Conservation (phyloP, 192 early-diverging fungal species). For the Coemansia sp. region DNA sequence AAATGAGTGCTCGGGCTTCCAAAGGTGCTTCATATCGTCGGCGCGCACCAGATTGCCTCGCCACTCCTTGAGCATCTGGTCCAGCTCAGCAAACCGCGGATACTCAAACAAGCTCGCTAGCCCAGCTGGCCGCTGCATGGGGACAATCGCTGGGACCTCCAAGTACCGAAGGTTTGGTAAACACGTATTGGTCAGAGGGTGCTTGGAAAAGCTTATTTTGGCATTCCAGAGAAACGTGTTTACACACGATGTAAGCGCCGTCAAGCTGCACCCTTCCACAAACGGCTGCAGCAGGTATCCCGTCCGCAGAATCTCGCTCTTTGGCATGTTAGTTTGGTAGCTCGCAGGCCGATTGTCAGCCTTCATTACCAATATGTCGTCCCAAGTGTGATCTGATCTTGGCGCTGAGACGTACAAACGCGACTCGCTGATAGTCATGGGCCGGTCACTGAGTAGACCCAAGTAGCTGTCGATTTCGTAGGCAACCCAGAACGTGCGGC, state of each 20-base stretch:
- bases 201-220: conserved; percentile 17
- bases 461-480: conserved; percentile 41
- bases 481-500: conserved; percentile 39
- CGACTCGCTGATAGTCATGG: conserved; percentile 23
- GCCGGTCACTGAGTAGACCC: conserved; percentile 36
- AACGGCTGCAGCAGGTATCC: conserved; percentile 19
- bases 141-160: not conserved
- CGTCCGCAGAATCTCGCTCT: not conserved
- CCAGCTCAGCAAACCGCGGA: conserved; percentile 27
- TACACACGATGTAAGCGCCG: conserved; percentile 20
- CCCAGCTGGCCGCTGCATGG: not conserved
- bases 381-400: conserved; percentile 16
- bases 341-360: not conserved
- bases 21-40: conserved; percentile 6
- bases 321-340: not conserved
- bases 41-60: conserved; percentile 15
- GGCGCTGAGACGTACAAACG: conserved; percentile 25
- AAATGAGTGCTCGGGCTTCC: conserved; percentile 8
- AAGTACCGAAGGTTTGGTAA: conserved; percentile 20
- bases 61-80: conserved; percentile 27
- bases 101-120: conserved; percentile 33
- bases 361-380: not conserved
- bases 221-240: conserved; percentile 37
- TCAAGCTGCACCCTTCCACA: conserved; percentile 26
- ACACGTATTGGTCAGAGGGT: conserved; percentile 17